These are phyloP conservation scores for Syzygium aqueum DNA, from an alignment of 345 rosid species.

Conservation along the genomic window DNA sequence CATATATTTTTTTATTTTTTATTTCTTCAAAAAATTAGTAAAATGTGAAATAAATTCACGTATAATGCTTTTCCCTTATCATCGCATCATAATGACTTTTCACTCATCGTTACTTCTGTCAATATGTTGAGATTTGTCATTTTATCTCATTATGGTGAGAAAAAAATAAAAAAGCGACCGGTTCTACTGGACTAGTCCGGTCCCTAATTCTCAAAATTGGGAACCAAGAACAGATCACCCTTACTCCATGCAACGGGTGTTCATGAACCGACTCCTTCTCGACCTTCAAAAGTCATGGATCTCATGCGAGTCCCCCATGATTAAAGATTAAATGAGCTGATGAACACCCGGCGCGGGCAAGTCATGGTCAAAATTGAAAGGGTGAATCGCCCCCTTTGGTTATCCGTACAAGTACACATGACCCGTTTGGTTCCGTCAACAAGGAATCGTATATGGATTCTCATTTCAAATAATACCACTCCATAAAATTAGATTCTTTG, in stretches of 20 bases:
- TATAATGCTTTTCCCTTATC: too few relatives aligned
- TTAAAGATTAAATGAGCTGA: background rate
- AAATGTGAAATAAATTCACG: too few relatives aligned
- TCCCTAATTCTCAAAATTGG: too few relatives aligned
- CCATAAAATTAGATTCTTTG: background rate
- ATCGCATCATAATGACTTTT: too few relatives aligned
- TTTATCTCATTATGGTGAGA: too few relatives aligned
- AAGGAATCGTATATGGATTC: background rate
- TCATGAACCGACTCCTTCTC: background rate
- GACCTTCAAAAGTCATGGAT: background rate
- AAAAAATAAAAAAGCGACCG: too few relatives aligned
- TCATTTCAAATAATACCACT: background rate
- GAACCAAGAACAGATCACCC: too few relatives aligned
- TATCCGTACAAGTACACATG: background rate
- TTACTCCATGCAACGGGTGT: background rate
- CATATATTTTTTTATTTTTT: too few relatives aligned
- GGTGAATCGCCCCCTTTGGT: background rate
- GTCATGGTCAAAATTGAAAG: background rate
- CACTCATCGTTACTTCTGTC: too few relatives aligned
- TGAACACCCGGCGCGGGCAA: background rate
- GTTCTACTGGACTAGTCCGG: too few relatives aligned
- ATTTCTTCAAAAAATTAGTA: too few relatives aligned
- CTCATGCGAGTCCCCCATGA: background rate
- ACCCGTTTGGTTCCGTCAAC: background rate
- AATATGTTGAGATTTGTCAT: too few relatives aligned